Evolutionary conservation across 768 basidiomycete genomes (phyloP).

Genomic region (Pleurotus giganteus): DNA sequence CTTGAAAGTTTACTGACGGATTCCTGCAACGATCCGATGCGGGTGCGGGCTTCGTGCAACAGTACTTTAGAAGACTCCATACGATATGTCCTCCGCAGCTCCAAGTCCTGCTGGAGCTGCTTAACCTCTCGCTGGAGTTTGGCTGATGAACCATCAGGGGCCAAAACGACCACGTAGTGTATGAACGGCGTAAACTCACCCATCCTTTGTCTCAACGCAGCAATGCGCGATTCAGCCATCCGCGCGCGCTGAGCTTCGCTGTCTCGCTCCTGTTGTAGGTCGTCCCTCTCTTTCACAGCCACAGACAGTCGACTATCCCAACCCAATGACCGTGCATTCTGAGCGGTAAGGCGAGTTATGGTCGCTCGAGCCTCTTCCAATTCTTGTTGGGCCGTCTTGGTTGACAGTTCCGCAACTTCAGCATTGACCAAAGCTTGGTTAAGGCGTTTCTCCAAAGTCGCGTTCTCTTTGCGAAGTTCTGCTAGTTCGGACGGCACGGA

Average conservation of each 20-base stretch:
- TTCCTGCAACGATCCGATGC: constrained; percentile 58
- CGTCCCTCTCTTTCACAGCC: constrained; percentile 76
- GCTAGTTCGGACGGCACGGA: constrained; percentile 17
- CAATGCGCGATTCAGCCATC: constrained; percentile 64
- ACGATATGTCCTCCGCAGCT: constrained; percentile 57
- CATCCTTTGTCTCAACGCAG: constrained; percentile 64
- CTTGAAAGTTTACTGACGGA: constrained; percentile 39
- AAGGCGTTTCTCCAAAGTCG: constrained; percentile 66
- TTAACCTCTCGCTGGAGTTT: constrained; percentile 69
- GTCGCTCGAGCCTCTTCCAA: constrained; percentile 69
- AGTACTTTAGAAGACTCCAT: constrained; percentile 67
- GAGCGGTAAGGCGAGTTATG: constrained; percentile 64
- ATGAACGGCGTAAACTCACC: constrained; percentile 36
- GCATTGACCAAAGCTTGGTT: constrained; percentile 78
- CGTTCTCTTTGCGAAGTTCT: constrained; percentile 54
- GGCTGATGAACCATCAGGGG: constrained; percentile 34
- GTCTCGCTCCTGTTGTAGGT: constrained; percentile 81
- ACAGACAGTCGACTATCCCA: constrained; percentile 64
- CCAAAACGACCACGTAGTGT: neutral
- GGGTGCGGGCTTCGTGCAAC: constrained; percentile 60
- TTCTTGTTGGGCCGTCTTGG: constrained; percentile 69
- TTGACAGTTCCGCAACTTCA: constrained; percentile 79
- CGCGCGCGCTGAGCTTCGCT: constrained; percentile 65
- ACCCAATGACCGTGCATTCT: constrained; percentile 68
- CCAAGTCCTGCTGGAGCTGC: constrained; percentile 60